Evolutionary conservation across 768 basidiomycete species (phyloP), one percentile per base, ranked within the genome.

Genomic region (Suillus lakei): DNA sequence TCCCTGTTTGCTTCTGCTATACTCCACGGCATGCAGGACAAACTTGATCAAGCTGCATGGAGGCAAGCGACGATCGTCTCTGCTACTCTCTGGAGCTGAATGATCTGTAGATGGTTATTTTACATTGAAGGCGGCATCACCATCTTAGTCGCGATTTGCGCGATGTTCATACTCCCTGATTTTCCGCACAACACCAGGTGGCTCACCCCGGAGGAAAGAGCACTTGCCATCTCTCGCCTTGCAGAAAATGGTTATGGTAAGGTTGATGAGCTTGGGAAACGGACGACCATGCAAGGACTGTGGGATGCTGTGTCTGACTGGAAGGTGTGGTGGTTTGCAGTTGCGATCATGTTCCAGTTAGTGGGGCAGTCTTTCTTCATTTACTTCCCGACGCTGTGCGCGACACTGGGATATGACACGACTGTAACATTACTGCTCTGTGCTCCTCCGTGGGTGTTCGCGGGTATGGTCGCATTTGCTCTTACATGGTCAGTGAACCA

Each of bases 251-350:
- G 79, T 32, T 83, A 84, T 28, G 80, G 86, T 80, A 82, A 12
- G 84, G 87, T 62, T 76, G 83, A 41, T 30, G 78, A 84, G 61
- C 81, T 79, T 10, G 30, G 21, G 21, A 54, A 54, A 30, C 53
- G 13, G 21, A 21, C 30, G 10, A 73, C 78, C 76, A 76, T 16
- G 75, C 75, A 77, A 39, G 90, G 90, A 13, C 73, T 93, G 9
- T 63, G 73, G 16, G 72, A 88, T 70, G 88, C 91, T 16, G 36
- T 92, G 61, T 81, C 80, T 32, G 92, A 95, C 72, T 88, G 88
- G 89, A 91, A 88, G 76, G 88, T 95, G 36, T 95, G 92, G 90
- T 91, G 85, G 85, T 80, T 96, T 58, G 84, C 90, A 21, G 64
- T 91, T 38, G 83, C 88, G 3, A 73, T 91, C 10, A 32, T 54